Evolutionary conservation across 2,329 filamentous ascomycete genomes (phyloP), one percentile per base, ranked within the genome.

Genomic region (Phialophora chinensis): DNA sequence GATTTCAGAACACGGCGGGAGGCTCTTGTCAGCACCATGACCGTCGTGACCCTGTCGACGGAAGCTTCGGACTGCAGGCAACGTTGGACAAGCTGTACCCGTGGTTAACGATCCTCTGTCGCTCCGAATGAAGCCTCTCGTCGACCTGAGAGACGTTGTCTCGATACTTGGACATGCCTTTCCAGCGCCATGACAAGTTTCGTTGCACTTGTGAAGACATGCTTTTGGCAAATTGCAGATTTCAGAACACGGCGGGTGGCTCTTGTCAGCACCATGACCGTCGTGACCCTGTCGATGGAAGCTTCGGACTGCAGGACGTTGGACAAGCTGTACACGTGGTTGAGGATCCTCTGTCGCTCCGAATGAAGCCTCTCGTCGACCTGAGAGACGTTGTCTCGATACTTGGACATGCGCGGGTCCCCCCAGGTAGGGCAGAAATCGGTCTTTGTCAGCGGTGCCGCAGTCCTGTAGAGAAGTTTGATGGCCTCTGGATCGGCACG

Each of bases 51-150:
- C n/a, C 65, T 63, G 64, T 77, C 74, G 23, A 78, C 69, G 44
- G 73, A 70, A 0, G 66, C 62, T 56, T 78, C 75, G 20, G 70
- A 72, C 47, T 74, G 69, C 25, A 75, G 73, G 25, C n/a, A n/a
- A 78, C 73, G 63, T 76, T 77, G 23, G 75, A 76, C 2, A 77
- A 71, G 1, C 74, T 69, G 60, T 75, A 77, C 14, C 74, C 66
- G 38, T 71, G 66, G 20, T 71, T 72, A 55, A 72, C 65, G n/a
- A 71, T 75, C n/a, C 72, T 64, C 12, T 74, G 68, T 42, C 74
- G 69, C 53, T 74, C 66, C 10, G 65, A 66, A 61, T 76, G 74
- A 14, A 63, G 53, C 52, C 74, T 72, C 55, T 73, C 73, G 59
- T 72, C 69, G 23, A 63, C 62, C 0, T 66, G 55, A 3, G 72